phyloP scores from a whole-genome alignment of 2,329 filamentous ascomycete species.

The Cladosporium cucumerinum region DNA sequence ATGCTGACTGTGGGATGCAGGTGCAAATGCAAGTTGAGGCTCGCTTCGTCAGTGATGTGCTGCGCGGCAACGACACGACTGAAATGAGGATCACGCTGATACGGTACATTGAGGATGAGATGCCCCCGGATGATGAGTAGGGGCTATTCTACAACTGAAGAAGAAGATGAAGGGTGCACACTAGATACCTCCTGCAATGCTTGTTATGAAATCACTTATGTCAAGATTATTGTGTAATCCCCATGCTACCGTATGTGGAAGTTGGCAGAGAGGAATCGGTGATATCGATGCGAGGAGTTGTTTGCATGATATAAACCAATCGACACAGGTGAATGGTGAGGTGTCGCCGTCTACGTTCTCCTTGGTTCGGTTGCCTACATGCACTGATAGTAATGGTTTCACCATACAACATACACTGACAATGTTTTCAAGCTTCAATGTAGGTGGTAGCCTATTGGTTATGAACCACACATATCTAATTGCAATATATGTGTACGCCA shows the following conservation, averaged over 20 bases:
- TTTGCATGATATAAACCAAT: no score
- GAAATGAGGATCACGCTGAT: constrained; percentile 94
- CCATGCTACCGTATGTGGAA: background rate
- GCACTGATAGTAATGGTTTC: background rate
- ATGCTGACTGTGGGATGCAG: constrained; percentile 38
- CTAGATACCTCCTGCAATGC: background rate
- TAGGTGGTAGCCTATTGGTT: no score
- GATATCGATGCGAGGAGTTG: background rate
- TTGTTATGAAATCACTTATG: background rate
- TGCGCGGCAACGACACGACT: constrained; percentile 91
- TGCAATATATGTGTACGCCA: no score
- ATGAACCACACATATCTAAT: no score
- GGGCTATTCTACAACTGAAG: background rate
- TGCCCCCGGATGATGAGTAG: constrained; percentile 91
- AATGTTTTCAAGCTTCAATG: background rate
- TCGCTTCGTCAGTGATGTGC: constrained; percentile 89
- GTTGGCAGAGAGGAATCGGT: background rate
- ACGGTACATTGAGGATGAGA: constrained; percentile 94
- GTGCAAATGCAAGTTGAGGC: constrained; percentile 97
- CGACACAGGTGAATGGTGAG: background rate
- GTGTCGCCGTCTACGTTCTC: background rate
- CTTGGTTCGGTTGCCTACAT: background rate
- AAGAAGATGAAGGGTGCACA: background rate
- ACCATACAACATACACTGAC: background rate
- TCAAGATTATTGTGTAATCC: background rate